These are phyloP conservation scores for Ustilago cynodontis DNA, from an alignment of 1,284 basidiomycete genomes.

Conservation along the genomic window DNA sequence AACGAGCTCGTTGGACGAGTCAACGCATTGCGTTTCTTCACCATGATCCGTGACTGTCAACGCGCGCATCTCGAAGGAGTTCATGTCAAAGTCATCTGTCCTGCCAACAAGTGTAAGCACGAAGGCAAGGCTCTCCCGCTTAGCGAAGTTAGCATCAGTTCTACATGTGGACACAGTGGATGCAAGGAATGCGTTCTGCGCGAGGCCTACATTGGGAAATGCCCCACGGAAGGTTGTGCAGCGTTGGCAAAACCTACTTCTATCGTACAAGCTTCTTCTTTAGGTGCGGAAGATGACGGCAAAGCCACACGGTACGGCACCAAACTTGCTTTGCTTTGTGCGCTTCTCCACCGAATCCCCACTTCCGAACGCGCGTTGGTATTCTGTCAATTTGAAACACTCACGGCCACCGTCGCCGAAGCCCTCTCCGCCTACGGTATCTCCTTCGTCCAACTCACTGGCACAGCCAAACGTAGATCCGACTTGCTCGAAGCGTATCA, in stretches of 20 bases:
- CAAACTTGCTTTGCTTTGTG: constrained; percentile 86
- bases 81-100: constrained; percentile 42
- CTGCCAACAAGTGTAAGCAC: constrained; percentile 40
- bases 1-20: constrained; percentile 56
- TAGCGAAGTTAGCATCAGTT: constrained; percentile 45
- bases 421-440: constrained; percentile 81
- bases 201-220: constrained; percentile 57
- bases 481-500: constrained; percentile 76
- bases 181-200: constrained; percentile 51
- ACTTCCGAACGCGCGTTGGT: constrained; percentile 85
- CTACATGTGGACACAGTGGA: constrained; percentile 56
- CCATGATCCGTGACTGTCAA: constrained; percentile 55
- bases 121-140: constrained; percentile 21
- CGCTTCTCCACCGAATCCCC: constrained; percentile 83
- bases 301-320: constrained; percentile 83
- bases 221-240: constrained; percentile 51
- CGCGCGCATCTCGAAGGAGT: constrained; percentile 47
- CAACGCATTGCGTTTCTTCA: constrained; percentile 60
- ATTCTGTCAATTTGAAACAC: constrained; percentile 93
- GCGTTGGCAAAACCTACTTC: constrained; percentile 51
- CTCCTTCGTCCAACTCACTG: constrained; percentile 83
- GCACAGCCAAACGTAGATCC: constrained; percentile 74
- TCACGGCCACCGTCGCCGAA: constrained; percentile 88
- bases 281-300: constrained; percentile 64
- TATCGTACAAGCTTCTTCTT: constrained; percentile 50